Base-by-base conservation (phyloP, 805 yeast genomes). In the Torulaspora indica region DNA sequence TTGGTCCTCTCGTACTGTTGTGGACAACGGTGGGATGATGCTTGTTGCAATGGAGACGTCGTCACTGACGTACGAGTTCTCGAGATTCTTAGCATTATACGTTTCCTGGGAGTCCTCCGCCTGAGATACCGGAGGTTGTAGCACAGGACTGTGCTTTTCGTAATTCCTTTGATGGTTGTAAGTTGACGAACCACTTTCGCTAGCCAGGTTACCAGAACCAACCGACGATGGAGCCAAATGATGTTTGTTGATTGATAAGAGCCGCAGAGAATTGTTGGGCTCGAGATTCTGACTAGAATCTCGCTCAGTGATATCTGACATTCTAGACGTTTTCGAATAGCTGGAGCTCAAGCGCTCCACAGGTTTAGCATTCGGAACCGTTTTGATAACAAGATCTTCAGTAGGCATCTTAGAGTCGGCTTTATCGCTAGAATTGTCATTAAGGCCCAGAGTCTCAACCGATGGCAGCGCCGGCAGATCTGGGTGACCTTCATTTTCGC, bases 31-130 rank as follows among this genome's bases (percentile, higher is more conserved):
- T 17, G 63, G 61, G 8, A 61, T 38, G 5, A 56, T 49, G 36
- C 66, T 58, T 7, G 66, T 58, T 12, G 46, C 54, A 2, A 51
- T 53, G 3, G 64, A 60, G 9, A 35, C 23, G 27, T 45, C 32
- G 35, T 53, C 60, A 33, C 47, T 47, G 37, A 35, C 17, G 22
- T 47, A 38, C 22, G 36, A 28, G 29, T 42, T 41, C 10, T 40
- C 23, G 3, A 43, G 29, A n/a, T 24, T 20, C n/a, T 17, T 31
- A 7, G 31, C 24, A 18, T 17, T 23, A 5, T 35, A 29, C 3
- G 33, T 23, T 24, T 20, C 23, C n/a, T 13, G 23, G 12, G 48
- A 20, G 12, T 17, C 28, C 24, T 40, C 37, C 17, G 34, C 38
- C n/a, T 25, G 43, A 10, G 43, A 32, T 23, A 38, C 24, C 18